phyloP scores from a whole-genome alignment of 805 yeast species.

The Metschnikowia rubicola region DNA sequence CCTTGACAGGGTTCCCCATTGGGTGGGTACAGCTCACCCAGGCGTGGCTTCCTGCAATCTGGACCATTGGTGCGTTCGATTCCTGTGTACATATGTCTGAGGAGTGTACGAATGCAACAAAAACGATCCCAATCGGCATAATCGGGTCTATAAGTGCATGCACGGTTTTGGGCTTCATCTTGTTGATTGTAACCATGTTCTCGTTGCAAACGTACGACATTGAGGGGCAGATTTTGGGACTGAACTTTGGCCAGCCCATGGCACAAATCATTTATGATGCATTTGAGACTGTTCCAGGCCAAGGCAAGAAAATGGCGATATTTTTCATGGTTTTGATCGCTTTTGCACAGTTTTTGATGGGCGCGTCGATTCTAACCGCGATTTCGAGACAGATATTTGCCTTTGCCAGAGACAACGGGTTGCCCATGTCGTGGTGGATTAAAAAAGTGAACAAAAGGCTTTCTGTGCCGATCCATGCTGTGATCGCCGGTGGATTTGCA shows the following conservation, averaged over 20 bases:
- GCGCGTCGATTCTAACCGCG: slow-evolving; percentile 60
- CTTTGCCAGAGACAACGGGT: slow-evolving; percentile 69
- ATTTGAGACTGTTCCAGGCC: slow-evolving; percentile 26
- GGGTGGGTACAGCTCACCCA: slow-evolving; percentile 50
- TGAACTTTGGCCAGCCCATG: slow-evolving; percentile 51
- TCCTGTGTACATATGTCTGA: slow-evolving; percentile 70
- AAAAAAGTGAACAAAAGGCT: slow-evolving; percentile 53
- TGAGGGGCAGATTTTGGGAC: slow-evolving; percentile 17
- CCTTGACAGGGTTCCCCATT: slow-evolving; percentile 51
- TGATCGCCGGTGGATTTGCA: slow-evolving; percentile 42
- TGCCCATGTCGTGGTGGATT: slow-evolving; percentile 51
- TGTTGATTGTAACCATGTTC: slow-evolving; percentile 51
- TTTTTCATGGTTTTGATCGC: slow-evolving; percentile 59
- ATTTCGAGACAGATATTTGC: slow-evolving; percentile 72
- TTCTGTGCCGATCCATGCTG: slow-evolving; percentile 63
- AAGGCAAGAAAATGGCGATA: slow-evolving; percentile 61
- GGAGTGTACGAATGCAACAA: slow-evolving; percentile 60
- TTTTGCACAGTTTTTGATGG: slow-evolving; percentile 63
- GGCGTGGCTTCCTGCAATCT: slow-evolving; percentile 62
- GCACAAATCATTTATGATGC: slow-evolving; percentile 63
- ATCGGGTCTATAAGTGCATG: slow-evolving; percentile 56
- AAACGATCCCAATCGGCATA: slow-evolving; percentile 64
- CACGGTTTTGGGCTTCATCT: slow-evolving; percentile 55
- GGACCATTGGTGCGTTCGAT: slow-evolving; percentile 76
- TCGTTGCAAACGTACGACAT: slow-evolving; percentile 47